These are phyloP conservation scores for Golubevia pallescens DNA, from an alignment of 1,284 basidiomycete species.

Conservation along the genomic window DNA sequence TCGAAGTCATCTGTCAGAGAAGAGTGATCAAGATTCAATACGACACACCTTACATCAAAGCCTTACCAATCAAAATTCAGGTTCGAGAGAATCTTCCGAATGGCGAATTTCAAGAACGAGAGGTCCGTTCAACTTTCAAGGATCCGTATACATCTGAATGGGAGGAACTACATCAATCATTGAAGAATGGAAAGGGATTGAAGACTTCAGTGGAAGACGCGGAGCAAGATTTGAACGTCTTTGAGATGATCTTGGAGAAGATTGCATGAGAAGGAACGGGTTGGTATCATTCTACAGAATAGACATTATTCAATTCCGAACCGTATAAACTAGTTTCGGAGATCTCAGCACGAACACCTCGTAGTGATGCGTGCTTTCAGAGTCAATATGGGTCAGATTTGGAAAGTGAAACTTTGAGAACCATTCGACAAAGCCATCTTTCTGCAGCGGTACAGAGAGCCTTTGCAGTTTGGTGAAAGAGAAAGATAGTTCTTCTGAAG, in stretches of 20 bases:
- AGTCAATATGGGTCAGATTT: too few relatives aligned
- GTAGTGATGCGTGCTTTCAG: too few relatives aligned
- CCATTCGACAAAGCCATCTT: too few relatives aligned
- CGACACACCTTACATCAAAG: constrained; percentile 66
- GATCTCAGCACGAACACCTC: too few relatives aligned
- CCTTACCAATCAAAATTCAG: constrained; percentile 64
- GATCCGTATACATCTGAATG: constrained; percentile 66
- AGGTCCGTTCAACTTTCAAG: constrained; percentile 64
- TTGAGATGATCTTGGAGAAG: constrained; percentile 65
- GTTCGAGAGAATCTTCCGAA: constrained; percentile 51
- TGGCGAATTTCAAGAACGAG: constrained; percentile 44
- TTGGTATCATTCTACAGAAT: too few relatives aligned
- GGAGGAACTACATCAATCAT: constrained; percentile 48
- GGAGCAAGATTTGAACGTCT: constrained; percentile 60
- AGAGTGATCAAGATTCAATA: constrained; percentile 65
- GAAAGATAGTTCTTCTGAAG: too few relatives aligned
- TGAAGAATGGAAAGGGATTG: constrained; percentile 47
- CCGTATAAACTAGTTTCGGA: too few relatives aligned
- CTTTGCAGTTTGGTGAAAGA: too few relatives aligned
- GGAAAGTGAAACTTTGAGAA: too few relatives aligned
- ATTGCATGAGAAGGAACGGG: too few relatives aligned
- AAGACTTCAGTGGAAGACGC: constrained; percentile 61
- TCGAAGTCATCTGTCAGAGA: constrained; percentile 66
- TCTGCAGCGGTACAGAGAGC: too few relatives aligned
- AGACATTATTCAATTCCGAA: too few relatives aligned